Conservation (phyloP, 345 rosid genomes). For the Acer saccharum region DNA sequence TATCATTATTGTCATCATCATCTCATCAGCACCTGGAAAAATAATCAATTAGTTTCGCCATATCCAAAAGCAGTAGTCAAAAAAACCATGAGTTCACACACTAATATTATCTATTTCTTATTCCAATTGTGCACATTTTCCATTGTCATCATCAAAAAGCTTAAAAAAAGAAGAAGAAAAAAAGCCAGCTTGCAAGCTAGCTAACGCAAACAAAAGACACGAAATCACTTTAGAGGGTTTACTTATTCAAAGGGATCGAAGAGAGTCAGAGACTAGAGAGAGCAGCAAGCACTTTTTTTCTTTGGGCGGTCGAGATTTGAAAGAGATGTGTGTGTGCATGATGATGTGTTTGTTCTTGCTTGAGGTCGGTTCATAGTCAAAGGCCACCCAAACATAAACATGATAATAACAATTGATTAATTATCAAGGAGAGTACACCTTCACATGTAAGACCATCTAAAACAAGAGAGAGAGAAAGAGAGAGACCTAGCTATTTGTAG, state of each 20-base stretch:
- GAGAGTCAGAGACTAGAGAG: neutral
- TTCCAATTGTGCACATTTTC: slow-evolving; percentile 16
- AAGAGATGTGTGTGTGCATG: slow-evolving; percentile 8
- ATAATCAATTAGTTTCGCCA: neutral
- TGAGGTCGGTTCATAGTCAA: slow-evolving; percentile 37
- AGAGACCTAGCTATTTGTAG: neutral
- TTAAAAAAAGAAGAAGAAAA: neutral
- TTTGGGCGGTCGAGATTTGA: slow-evolving; percentile 54
- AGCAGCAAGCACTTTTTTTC: slow-evolving; percentile 26
- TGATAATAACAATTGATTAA: too few relatives aligned
- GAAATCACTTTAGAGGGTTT: slow-evolving; percentile 27
- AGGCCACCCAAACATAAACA: neutral
- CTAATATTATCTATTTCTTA: neutral
- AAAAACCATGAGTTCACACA: neutral
- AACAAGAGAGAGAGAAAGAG: neutral
- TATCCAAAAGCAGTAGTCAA: slow-evolving; percentile 18
- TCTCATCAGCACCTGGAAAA: neutral
- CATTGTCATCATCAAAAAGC: neutral
- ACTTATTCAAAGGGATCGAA: slow-evolving; percentile 25
- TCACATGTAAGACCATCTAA: neutral
- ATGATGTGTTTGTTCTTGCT: neutral
- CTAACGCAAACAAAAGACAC: slow-evolving; percentile 16
- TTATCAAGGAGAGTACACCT: too few relatives aligned
- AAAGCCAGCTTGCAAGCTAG: neutral
- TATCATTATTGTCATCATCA: neutral